Percentiles rank a stretch among this genome's conserved stretches.
These are phyloP conservation scores for Rhodamnia argentea DNA, from an alignment of 345 rosid genomes.

Conservation along the genomic window DNA sequence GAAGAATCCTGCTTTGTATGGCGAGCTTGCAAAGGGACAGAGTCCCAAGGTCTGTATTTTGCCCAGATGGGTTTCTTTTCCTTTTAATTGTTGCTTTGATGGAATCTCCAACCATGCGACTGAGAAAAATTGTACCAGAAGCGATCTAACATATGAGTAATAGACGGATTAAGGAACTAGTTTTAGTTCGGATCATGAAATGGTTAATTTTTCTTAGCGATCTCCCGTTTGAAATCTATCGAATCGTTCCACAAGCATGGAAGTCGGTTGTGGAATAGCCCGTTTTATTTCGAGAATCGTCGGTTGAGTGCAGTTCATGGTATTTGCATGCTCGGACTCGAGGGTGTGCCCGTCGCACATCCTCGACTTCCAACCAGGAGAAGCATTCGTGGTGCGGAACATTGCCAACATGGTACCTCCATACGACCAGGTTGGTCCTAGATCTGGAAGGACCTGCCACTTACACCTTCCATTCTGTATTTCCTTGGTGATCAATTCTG, in stretches of 20 bases:
- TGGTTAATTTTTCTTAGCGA: background rate
- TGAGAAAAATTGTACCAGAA: background rate
- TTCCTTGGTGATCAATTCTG: background rate
- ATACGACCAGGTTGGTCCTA: conserved; percentile 41
- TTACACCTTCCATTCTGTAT: background rate
- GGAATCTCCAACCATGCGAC: background rate
- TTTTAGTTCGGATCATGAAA: background rate
- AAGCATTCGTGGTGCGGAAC: conserved; percentile 92
- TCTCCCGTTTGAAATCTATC: background rate
- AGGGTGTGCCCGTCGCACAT: conserved; percentile 90
- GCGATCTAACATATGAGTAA: background rate
- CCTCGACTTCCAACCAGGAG: conserved; percentile 90
- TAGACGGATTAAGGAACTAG: background rate
- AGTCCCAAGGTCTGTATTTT: conserved; percentile 54
- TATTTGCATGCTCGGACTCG: conserved; percentile 97
- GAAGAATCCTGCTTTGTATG: conserved; percentile 52
- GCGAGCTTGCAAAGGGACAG: conserved; percentile 61
- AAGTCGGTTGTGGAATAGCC: background rate
- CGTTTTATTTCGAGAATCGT: background rate
- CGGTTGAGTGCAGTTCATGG: conserved; percentile 54
- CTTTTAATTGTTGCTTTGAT: background rate
- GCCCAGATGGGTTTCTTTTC: background rate
- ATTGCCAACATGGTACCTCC: conserved; percentile 98
- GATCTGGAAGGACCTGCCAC: background rate
- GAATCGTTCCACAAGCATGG: background rate